phyloP scores from a whole-genome alignment of 192 early-diverging fungal species.

The Diversispora epigaea region DNA sequence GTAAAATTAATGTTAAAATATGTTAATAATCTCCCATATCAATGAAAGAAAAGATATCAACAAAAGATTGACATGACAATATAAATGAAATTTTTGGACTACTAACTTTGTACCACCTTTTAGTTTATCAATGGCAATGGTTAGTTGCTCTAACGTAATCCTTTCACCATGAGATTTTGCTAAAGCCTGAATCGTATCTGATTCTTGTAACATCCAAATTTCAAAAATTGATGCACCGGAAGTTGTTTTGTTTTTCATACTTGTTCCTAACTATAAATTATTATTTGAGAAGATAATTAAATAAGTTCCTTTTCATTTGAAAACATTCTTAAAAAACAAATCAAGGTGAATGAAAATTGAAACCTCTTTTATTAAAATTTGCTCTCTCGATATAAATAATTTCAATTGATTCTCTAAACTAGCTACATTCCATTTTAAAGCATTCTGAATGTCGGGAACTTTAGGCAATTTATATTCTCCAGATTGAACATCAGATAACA shows the following conservation, averaged over 20 bases:
- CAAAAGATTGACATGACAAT: conserved; percentile 20
- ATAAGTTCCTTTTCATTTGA: background rate
- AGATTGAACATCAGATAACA: conserved; percentile 55
- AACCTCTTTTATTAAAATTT: conserved; percentile 48
- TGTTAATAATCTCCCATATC: background rate
- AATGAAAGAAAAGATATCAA: background rate
- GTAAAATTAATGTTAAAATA: background rate
- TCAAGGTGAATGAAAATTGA: background rate
- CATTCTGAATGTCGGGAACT: conserved; percentile 42
- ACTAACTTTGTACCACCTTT: conserved; percentile 41
- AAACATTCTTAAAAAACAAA: background rate
- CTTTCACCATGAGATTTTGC: conserved; percentile 69
- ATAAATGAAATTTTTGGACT: background rate
- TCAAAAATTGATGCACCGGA: conserved; percentile 59
- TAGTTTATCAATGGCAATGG: conserved; percentile 39
- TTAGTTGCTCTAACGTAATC: conserved; percentile 58
- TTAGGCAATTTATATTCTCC: conserved; percentile 43
- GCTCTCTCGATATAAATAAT: conserved; percentile 49
- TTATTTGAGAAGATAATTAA: conserved; percentile 7
- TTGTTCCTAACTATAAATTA: conserved; percentile 43
- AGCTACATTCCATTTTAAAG: conserved; percentile 51
- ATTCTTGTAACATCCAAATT: conserved; percentile 76
- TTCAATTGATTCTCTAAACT: conserved; percentile 47
- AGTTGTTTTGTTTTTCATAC: conserved; percentile 54
- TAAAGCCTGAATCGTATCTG: conserved; percentile 65